phyloP scores from a whole-genome alignment of 331 rosid genomes.

The Telfairia occidentalis region DNA sequence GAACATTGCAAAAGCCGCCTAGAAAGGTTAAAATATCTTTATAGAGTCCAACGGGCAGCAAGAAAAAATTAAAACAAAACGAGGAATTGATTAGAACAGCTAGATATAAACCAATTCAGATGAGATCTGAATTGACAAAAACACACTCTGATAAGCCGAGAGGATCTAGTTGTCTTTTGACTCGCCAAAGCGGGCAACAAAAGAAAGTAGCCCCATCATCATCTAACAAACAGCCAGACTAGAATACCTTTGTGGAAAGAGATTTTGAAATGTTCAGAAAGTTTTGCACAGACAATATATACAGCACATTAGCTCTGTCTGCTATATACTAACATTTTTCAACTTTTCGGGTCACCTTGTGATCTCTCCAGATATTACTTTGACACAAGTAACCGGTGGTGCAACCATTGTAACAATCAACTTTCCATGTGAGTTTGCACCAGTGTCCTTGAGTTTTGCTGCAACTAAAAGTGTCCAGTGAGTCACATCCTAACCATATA shows the following conservation, averaged over 20 bases:
- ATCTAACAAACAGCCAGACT: background rate
- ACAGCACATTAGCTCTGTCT: slow-evolving; percentile 15
- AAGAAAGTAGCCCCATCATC: slow-evolving; percentile 8
- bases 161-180: background rate
- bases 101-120: slow-evolving; percentile 6
- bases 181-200: background rate
- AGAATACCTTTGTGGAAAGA: slow-evolving; percentile 4
- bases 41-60: background rate
- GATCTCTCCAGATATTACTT: slow-evolving; percentile 4
- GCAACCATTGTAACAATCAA: slow-evolving; percentile 18
- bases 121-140: slow-evolving; percentile 4
- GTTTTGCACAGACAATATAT: slow-evolving; percentile 12
- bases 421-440: slow-evolving; percentile 21
- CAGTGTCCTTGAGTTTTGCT: slow-evolving; percentile 28
- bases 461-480: slow-evolving; percentile 36
- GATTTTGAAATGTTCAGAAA: slow-evolving; percentile 8
- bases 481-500: slow-evolving; percentile 16
- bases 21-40: background rate
- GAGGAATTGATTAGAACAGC: background rate
- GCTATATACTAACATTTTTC: slow-evolving; percentile 6
- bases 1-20: background rate
- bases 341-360: slow-evolving; percentile 7
- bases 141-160: background rate
- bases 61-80: background rate
- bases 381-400: slow-evolving; percentile 5